These are phyloP conservation scores for Cystoderma amianthinum DNA, from an alignment of 768 basidiomycete species.

Conservation along the genomic window DNA sequence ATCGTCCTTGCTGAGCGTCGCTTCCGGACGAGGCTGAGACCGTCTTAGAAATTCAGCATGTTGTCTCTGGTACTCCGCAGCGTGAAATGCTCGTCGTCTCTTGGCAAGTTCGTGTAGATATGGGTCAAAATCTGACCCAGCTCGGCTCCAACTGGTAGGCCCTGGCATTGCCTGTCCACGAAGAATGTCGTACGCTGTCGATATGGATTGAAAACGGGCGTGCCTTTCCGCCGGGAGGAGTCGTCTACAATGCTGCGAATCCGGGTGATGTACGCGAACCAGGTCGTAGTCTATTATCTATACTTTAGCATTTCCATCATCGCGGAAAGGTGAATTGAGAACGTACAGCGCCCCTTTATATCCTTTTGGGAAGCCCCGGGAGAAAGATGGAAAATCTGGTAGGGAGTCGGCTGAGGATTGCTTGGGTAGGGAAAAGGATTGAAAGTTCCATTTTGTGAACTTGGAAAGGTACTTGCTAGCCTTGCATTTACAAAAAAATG, in stretches of 20 bases:
- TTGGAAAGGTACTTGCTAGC: too few species aligned
- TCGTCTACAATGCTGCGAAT: constrained; percentile 38
- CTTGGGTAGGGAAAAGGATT: constrained; percentile 51
- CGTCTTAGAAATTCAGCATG: constrained; percentile 6
- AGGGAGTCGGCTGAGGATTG: constrained; percentile 48
- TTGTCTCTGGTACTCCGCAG: constrained; percentile 10
- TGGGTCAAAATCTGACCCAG: constrained; percentile 25
- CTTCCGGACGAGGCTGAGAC: constrained; percentile 8
- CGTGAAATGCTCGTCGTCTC: constrained; percentile 33
- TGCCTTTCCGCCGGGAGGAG: constrained; percentile 41
- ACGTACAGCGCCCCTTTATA: constrained; percentile 65
- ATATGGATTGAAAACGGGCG: constrained; percentile 57
- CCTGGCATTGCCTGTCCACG: constrained; percentile 25
- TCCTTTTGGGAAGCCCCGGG: constrained; percentile 46
- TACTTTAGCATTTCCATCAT: neutral
- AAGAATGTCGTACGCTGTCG: constrained; percentile 55
- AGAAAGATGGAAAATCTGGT: constrained; percentile 70
- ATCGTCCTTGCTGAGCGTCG: constrained; percentile 30
- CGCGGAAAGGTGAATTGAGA: neutral
- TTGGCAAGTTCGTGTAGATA: constrained; percentile 46
- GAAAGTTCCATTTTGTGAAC: too few species aligned
- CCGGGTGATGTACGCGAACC: constrained; percentile 67
- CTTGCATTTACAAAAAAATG: too few species aligned
- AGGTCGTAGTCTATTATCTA: constrained; percentile 58
- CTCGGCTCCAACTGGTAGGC: constrained; percentile 5